Conservation (phyloP, 768 basidiomycete species). For the Dendrothele bispora region DNA sequence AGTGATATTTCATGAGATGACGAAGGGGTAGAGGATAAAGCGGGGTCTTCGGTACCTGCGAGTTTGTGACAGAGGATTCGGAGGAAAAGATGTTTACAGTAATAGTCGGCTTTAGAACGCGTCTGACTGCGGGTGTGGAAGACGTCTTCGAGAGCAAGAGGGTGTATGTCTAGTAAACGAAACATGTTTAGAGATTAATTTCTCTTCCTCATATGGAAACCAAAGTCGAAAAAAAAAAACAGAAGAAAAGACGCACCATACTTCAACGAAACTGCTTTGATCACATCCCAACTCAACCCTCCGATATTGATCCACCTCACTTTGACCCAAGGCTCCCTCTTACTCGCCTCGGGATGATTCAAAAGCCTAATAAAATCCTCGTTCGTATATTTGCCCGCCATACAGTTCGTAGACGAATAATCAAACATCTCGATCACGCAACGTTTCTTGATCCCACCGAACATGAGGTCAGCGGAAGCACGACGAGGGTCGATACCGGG, state of each 20-base stretch:
- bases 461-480: slow-evolving; percentile 42
- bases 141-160: slow-evolving; percentile 50
- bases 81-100: slow-evolving; percentile 15
- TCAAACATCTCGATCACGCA: slow-evolving; percentile 63
- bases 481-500: slow-evolving; percentile 62
- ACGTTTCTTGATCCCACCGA: slow-evolving; percentile 51
- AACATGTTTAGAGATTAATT: neutral
- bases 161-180: slow-evolving; percentile 39
- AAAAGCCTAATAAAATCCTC: slow-evolving; percentile 47
- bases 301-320: slow-evolving; percentile 69
- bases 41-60: slow-evolving; percentile 11
- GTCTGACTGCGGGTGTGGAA: slow-evolving; percentile 33
- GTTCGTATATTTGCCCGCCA: slow-evolving; percentile 48
- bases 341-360: slow-evolving; percentile 26
- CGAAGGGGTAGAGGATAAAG: neutral
- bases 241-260: slow-evolving; percentile 42
- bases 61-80: slow-evolving; percentile 9
- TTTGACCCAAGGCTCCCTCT: slow-evolving; percentile 39
- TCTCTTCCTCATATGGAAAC: no score
- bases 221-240: slow-evolving; percentile 15
- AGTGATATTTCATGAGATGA: neutral
- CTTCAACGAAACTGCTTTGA: slow-evolving; percentile 56
- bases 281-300: slow-evolving; percentile 62
- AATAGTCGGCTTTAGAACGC: slow-evolving; percentile 21
- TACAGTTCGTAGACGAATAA: slow-evolving; percentile 49